Base-by-base conservation (phyloP, 164 flowering plant genomes). In the Protea cynaroides region DNA sequence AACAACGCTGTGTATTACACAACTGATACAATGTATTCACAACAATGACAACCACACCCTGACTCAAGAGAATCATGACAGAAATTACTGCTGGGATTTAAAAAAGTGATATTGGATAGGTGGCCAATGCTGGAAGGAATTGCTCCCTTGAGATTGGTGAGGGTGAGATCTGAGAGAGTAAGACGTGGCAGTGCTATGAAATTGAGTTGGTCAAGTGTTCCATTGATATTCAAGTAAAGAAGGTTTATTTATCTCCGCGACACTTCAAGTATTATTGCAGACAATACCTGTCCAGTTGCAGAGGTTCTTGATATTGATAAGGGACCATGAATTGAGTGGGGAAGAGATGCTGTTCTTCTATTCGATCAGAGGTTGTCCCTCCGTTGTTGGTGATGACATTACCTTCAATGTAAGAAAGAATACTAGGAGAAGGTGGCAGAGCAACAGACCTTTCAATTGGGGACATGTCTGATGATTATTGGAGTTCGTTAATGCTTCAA, bases 251-350 rank as follows among this genome's bases (percentile, higher is more conserved):
- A 83, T 64, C 25, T 46, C 50, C 3, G 72, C 8, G 44, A 79
- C 56, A 21, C 58, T 34, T 19, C 68, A 61, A 8, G 43, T 60
- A 15, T 8, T 21, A 57, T 76, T 65, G 69, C 87, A 83, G 19
- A 1, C 10, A 24, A 83, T 74, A 14, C 81, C 81, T 5, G 71
- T 69, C 84, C 84, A 83, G 23, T 60, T 70, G 76, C 84, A 78
- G 50, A 66, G 74, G 73, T 70, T 69, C 21, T 34, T n/a, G 56
- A 46, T 25, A 62, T 69, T 75, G 66, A 65, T 52, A 34, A 54
- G 56, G 5, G 74, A 59, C 86, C 86, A 83, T 7, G 80, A 81
- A 56, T 25, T 46, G 67, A 75, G 72, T 40, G 71, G 11, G 1
- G 65, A 18, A 10, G 21, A 13, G 5, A 78, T 50, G 56, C 74